phyloP scores from a whole-genome alignment of 169 alveolate genomes.

The Eimeria praecox region DNA sequence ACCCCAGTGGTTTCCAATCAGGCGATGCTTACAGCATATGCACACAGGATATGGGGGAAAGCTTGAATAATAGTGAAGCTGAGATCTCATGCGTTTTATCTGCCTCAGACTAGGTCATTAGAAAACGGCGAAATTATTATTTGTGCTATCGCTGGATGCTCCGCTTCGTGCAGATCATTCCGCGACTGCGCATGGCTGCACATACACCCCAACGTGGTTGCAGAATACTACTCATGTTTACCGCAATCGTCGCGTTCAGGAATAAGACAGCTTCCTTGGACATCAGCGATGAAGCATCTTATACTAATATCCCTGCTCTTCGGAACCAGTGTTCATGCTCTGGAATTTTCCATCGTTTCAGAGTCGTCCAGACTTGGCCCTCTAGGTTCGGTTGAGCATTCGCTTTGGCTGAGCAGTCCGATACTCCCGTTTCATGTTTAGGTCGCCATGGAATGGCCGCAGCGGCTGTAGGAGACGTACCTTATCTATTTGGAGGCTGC shows the following conservation, averaged over 20 bases:
- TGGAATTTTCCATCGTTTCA: slow-evolving; percentile 55
- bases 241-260: background rate
- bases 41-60: background rate
- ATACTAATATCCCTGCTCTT: background rate
- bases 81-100: background rate
- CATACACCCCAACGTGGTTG: background rate
- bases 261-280: background rate
- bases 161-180: too few relatives aligned
- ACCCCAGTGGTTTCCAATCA: background rate
- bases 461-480: slow-evolving; percentile 56
- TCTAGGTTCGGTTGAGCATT: background rate
- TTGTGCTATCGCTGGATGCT: too few relatives aligned
- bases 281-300: background rate
- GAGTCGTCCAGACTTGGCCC: slow-evolving; percentile 47
- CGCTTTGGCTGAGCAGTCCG: background rate
- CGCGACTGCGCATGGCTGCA: too few relatives aligned
- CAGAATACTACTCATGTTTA: background rate
- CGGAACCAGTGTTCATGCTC: background rate
- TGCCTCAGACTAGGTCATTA: too few relatives aligned
- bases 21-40: background rate
- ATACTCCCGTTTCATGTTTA: background rate
- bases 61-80: background rate
- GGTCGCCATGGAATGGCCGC: slow-evolving; percentile 80
- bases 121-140: too few relatives aligned
- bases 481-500: slow-evolving; percentile 81